phyloP scores from a whole-genome alignment of 768 basidiomycete species.

The Pleurotus ostreatus region DNA sequence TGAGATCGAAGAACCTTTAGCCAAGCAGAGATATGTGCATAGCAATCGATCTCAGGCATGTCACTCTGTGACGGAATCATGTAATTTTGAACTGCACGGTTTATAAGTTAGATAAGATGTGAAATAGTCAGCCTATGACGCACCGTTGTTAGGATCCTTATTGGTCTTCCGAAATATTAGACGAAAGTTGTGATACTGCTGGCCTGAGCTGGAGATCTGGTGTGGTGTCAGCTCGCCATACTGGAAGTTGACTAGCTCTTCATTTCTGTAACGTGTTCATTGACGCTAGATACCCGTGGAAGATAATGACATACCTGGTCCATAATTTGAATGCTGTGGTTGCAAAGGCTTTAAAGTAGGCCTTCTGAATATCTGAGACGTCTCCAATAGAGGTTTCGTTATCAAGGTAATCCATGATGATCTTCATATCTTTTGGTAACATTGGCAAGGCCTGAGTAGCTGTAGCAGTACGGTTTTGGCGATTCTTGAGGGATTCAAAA shows the following conservation, averaged over 20 bases:
- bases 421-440: constrained; percentile 8
- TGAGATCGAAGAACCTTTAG: constrained; percentile 8
- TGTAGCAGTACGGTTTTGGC: constrained; percentile 8
- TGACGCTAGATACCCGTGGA: not conserved
- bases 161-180: constrained; percentile 19
- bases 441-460: constrained; percentile 8
- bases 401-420: constrained; percentile 6
- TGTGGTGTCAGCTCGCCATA: constrained; percentile 10
- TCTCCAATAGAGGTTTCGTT: not conserved
- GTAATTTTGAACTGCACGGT: constrained; percentile 10
- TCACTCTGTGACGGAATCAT: constrained; percentile 8
- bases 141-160: constrained; percentile 17
- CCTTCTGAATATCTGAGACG: constrained; percentile 6
- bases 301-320: constrained; percentile 11
- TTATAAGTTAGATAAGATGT: not conserved
- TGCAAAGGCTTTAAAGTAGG: constrained; percentile 16
- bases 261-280: constrained; percentile 10
- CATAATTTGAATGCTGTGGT: constrained; percentile 16
- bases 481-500: constrained; percentile 8
- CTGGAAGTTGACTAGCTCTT: constrained; percentile 15
- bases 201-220: constrained; percentile 8
- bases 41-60: constrained; percentile 18
- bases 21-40: constrained; percentile 12
- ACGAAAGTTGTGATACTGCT: constrained; percentile 12
- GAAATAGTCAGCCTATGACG: not conserved